Evolutionary conservation across 345 rosid species (phyloP).

Genomic region (Citrus hindsii): DNA sequence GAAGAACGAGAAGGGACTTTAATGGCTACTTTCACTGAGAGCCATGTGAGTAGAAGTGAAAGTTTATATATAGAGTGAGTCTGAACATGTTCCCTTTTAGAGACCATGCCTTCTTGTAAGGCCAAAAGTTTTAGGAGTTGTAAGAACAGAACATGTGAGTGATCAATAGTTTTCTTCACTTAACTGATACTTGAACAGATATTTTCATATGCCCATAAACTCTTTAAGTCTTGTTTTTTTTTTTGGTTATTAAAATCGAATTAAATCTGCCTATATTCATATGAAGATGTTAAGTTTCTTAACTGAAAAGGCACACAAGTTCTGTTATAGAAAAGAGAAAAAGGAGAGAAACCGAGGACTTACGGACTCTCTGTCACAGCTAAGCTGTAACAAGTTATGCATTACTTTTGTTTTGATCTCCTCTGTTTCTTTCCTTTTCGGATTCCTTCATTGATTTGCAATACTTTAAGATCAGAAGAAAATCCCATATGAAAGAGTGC

Average conservation of each 20-base stretch:
- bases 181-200: background rate
- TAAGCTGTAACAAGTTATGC: background rate
- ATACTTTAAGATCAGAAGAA: background rate
- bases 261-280: background rate
- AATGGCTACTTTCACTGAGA: background rate
- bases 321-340: background rate
- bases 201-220: background rate
- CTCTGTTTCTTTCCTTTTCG: background rate
- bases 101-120: background rate
- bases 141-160: background rate
- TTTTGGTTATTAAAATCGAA: background rate
- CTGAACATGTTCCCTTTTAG: background rate
- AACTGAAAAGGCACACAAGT: background rate
- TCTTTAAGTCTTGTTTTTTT: background rate
- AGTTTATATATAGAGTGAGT: background rate
- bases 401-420: background rate
- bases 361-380: background rate
- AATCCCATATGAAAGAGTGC: background rate
- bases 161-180: background rate
- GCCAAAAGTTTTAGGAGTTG: background rate
- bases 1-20: background rate
- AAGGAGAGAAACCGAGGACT: background rate
- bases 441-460: background rate
- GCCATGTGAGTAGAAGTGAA: background rate
- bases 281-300: background rate